Evolutionary conservation across 768 basidiomycete genomes (phyloP), one percentile per base, ranked within the genome.

Genomic region (Podaxis sp.): DNA sequence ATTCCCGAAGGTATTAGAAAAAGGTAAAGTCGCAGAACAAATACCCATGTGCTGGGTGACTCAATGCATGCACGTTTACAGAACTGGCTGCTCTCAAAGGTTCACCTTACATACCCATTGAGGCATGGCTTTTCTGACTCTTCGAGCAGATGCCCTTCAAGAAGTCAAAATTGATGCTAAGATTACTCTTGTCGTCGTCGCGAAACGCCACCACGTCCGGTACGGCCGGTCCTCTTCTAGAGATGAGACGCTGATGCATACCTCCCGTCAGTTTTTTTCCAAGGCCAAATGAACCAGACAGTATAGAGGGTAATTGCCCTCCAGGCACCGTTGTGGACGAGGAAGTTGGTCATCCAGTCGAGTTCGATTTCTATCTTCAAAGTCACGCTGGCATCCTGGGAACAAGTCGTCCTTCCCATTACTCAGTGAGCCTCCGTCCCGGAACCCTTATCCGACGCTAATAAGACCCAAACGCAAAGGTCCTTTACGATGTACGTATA

Each of bases 111-210:
- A 18, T 14, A n/a, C 5, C 10, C 10, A 2, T n/a, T 18, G 10
- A 46, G 37, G 28, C 23, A 27, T 14, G 14, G 2, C 5, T 28
- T 9, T 35, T 53, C 14, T 52, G 23, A 13, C 16, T 50, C 27
- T 44, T 28, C 25, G n/a, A n/a, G 4, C 63, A 92, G 91, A 65
- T 55, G 90, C 90, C 3, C 91, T 89, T 63, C 63, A 59, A 0
- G 79, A 83, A 5, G 66, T 88, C 1, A 75, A 76, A 5, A 86
- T 91, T 40, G 36, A 77, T 0, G 83, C 87, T 0, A 85, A 57
- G 57, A 88, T 93, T 32, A 93, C 92, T 0, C 73, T 93, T n/a
- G 81, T 93, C 53, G 77, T 94, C 21, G 91, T 93, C 6, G 90
- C 89, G 10, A 94, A 93, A 68, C 80, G 88, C 4, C 87, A 89